Evolutionary conservation across 495 filamentous ascomycete genomes (phyloP).

Genomic region (Penicillium coffeae): DNA sequence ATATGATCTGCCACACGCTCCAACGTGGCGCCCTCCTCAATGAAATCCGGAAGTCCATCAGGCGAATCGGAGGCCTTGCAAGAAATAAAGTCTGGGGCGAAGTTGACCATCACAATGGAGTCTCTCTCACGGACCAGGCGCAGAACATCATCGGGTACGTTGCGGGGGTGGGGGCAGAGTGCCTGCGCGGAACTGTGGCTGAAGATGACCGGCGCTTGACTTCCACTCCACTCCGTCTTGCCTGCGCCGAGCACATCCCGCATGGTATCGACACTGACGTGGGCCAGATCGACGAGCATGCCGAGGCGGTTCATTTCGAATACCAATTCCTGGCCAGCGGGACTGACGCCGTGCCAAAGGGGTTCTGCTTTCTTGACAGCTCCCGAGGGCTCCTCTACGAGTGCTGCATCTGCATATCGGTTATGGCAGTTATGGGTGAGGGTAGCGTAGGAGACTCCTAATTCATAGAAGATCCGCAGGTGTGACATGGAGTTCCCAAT

Average conservation of each 20-base stretch:
- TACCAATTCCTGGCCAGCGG: constrained; percentile 58
- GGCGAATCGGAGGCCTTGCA: constrained; percentile 41
- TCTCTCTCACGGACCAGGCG: constrained; percentile 50
- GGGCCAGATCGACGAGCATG: constrained; percentile 52
- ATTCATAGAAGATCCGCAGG: constrained; percentile 65
- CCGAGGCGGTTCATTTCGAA: constrained; percentile 55
- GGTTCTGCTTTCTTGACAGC: constrained; percentile 42
- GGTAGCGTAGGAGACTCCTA: constrained; percentile 90
- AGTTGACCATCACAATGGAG: constrained; percentile 60
- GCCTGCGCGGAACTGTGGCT: constrained; percentile 52
- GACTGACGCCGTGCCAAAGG: constrained; percentile 61
- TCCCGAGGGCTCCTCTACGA: constrained; percentile 47
- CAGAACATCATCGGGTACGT: constrained; percentile 58
- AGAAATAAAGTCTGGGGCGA: constrained; percentile 73
- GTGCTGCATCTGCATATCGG: constrained; percentile 78
- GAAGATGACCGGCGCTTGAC: constrained; percentile 54
- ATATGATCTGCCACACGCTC: constrained; percentile 70
- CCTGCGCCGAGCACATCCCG: constrained; percentile 48
- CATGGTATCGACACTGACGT: constrained; percentile 54
- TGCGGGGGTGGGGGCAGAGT: constrained; percentile 53
- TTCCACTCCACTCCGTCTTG: constrained; percentile 40
- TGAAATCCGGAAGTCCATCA: constrained; percentile 41
- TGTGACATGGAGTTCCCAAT: constrained; percentile 83
- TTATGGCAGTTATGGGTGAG: constrained; percentile 95
- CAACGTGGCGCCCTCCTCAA: constrained; percentile 67